Base-by-base conservation (phyloP, 441 rosid genomes). In the Macaranga tanarius region DNA sequence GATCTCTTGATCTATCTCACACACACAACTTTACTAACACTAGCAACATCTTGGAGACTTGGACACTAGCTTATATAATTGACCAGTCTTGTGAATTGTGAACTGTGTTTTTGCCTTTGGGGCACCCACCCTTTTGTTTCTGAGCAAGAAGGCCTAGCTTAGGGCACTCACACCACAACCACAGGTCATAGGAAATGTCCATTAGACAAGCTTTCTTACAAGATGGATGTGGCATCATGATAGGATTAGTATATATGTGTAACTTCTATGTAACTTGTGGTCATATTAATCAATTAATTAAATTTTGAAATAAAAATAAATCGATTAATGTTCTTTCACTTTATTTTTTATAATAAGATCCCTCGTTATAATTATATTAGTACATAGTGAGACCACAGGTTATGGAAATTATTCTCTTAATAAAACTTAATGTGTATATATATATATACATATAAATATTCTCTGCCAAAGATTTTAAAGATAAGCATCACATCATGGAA, bases 181-280 rank as follows among this genome's bases (percentile, higher is more conserved):
- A 71, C 20, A 73, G 70, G 73, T 66, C 75, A 70, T 44, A 75
- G 58, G 76, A 67, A 71, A 73, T 67, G 64, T 59, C 71, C 71
- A 42, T 69, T 64, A 73, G 63, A 67, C 66, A 60, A 56, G 60
- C 52, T 50, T 40, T 34, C 31, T 63, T 16, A 42, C 5, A 62
- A 60, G 55, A 67, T 67, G 34, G 65, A 64, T 57, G 20, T 58
- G 67, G 52, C 71, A 60, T 62, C 66, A 58, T 45, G 6, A 5
- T 34, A 2, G 38, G 13, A 16, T 48, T 34, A 2, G 38, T 48
- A 16, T 48, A 48, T 16, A 13, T 48, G 51, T 62, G 54, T 28
- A 78, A 82, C 81, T 82, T 57, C 75, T 13, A 75, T 44, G 72
- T 34, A 3, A 34, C 38, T 34, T 34, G 6, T 34, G 38, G 38